Evolutionary conservation across 2,329 filamentous ascomycete genomes (phyloP).

Genomic region (Fusarium liriodendri): DNA sequence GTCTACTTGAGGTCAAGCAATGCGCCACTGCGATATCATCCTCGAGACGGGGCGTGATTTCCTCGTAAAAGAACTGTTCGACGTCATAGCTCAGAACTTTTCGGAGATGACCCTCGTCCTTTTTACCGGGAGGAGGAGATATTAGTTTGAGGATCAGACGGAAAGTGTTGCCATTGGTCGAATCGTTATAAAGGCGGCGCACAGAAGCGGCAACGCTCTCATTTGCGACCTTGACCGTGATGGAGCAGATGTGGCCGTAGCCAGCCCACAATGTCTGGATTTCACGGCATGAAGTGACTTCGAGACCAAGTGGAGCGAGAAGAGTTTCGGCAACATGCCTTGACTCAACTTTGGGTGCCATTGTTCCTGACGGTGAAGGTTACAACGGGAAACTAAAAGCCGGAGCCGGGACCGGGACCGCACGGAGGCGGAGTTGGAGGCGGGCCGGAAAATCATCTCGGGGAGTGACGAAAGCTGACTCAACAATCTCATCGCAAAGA

Average conservation of each 20-base stretch:
- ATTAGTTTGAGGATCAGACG: slow-evolving; percentile 70
- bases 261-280: slow-evolving; percentile 63
- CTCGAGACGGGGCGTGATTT: slow-evolving; percentile 62
- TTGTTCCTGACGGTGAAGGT: neutral
- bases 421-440: neutral
- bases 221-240: slow-evolving; percentile 56
- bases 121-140: slow-evolving; percentile 51
- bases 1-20: slow-evolving; percentile 59
- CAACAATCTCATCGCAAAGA: neutral
- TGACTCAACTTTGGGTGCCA: slow-evolving; percentile 16
- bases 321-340: slow-evolving; percentile 52
- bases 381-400: neutral
- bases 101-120: slow-evolving; percentile 71
- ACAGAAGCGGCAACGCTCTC: slow-evolving; percentile 24
- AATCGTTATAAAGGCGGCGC: slow-evolving; percentile 12
- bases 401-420: neutral
- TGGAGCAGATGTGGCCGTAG: slow-evolving; percentile 66
- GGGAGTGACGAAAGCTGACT: neutral
- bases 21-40: slow-evolving; percentile 59
- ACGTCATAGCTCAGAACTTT: slow-evolving; percentile 76
- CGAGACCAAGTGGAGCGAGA: slow-evolving; percentile 53
- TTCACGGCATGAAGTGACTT: slow-evolving; percentile 52
- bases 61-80: slow-evolving; percentile 73
- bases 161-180: slow-evolving; percentile 38
- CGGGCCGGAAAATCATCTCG: slow-evolving; percentile 31